A percentile compares a stretch with the other conserved stretches of the same genome.
Evolutionary conservation across 139 green algal genomes (phyloP).

Genomic region (Haematococcus lacustris): DNA sequence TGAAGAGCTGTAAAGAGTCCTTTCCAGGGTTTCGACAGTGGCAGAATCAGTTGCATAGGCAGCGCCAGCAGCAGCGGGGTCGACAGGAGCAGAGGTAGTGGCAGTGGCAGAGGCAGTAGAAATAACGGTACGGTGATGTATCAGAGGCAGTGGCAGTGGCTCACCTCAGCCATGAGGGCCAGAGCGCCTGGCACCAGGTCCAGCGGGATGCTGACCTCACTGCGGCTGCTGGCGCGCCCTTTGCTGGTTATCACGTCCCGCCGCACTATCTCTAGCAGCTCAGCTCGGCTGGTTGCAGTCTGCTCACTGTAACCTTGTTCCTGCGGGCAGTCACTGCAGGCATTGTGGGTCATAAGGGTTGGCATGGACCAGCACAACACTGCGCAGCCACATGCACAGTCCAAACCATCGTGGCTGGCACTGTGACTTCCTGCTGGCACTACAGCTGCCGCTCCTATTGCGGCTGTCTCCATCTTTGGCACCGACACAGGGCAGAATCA

Average conservation of each 20-base stretch:
- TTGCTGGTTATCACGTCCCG: conserved; percentile 30
- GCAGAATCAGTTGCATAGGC: neutral
- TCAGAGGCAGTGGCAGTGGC: neutral
- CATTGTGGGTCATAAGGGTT: too few relatives aligned
- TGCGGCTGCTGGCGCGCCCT: conserved; percentile 4
- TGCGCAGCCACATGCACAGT: too few relatives aligned
- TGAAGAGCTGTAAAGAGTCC: neutral
- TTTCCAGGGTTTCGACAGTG: neutral
- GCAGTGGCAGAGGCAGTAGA: neutral
- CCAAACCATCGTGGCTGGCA: too few relatives aligned
- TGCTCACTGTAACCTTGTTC: conserved; percentile 43
- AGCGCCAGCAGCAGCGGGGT: too few relatives aligned
- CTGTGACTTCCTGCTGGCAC: too few relatives aligned
- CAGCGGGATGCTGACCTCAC: conserved; percentile 29
- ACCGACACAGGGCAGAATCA: too few relatives aligned
- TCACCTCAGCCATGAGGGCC: conserved; percentile 53
- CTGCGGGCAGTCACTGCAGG: neutral
- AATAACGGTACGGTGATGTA: neutral
- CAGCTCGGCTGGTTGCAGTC: conserved; percentile 20
- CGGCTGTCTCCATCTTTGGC: too few relatives aligned
- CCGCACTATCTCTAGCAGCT: conserved; percentile 41
- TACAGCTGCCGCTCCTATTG: too few relatives aligned
- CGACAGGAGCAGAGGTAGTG: too few relatives aligned
- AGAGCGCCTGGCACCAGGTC: conserved; percentile 48
- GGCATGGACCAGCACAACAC: too few relatives aligned